Evolutionary conservation across 352 stramenopile genomes (phyloP).

Genomic region (Proteromonas lacertae): DNA sequence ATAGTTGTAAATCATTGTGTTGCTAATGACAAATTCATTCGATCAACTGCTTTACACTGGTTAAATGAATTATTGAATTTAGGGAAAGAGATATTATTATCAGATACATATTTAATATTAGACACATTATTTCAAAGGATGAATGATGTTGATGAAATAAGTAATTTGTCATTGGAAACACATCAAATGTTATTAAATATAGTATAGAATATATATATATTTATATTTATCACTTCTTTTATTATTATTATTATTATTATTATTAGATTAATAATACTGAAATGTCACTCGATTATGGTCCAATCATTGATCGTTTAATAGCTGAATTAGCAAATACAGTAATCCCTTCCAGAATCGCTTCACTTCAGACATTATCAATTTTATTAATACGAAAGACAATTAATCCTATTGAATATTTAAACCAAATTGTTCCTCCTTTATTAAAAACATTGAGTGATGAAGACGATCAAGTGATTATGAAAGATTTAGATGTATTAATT

Average conservation of each 20-base stretch:
- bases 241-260: too few relatives aligned
- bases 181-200: too few relatives aligned
- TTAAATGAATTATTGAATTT: slow-evolving; percentile 85
- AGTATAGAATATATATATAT: too few relatives aligned
- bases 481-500: slow-evolving; percentile 73
- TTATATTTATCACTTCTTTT: too few relatives aligned
- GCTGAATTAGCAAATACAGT: slow-evolving; percentile 65
- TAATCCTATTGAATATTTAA: slow-evolving; percentile 58
- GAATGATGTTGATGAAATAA: slow-evolving; percentile 65
- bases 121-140: slow-evolving; percentile 89
- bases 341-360: slow-evolving; percentile 49
- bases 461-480: slow-evolving; percentile 73
- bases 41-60: slow-evolving; percentile 85
- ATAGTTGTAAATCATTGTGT: slow-evolving; percentile 37
- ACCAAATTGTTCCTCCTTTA: slow-evolving; percentile 59
- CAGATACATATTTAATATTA: slow-evolving; percentile 71
- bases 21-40: slow-evolving; percentile 76
- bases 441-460: slow-evolving; percentile 72
- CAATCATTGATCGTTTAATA: slow-evolving; percentile 69
- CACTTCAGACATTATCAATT: slow-evolving; percentile 86
- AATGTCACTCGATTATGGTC: slow-evolving; percentile 44
- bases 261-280: too few relatives aligned
- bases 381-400: slow-evolving; percentile 73
- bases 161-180: too few relatives aligned
- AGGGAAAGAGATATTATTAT: slow-evolving; percentile 52